Evolutionary conservation across 352 stramenopile genomes (phyloP), one percentile per base, ranked within the genome.

Genomic region (Phytophthora hibernalis): DNA sequence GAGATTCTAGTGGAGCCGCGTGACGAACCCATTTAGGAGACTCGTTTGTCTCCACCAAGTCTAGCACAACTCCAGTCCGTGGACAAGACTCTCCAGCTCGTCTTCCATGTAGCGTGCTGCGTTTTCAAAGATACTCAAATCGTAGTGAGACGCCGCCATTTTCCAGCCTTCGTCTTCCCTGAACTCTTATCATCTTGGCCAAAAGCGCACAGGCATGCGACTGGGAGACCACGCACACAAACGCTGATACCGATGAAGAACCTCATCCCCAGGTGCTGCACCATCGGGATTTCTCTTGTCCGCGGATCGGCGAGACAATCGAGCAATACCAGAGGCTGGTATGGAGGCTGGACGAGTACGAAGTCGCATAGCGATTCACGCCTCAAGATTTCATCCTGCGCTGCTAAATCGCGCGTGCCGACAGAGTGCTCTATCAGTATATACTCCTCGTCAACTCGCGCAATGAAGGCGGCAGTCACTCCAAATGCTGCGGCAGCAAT

Each of bases 1-100:
- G 90, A 95, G 61, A 81, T 98, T 47, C 77, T 98, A 44, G 90
- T 98, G 37, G 90, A 98, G 70, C 87, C 90, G 31, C 84, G 90
- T 38, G 91, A 97, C 72, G 89, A 97, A 64, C 82, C 82, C 22
- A 91, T 89, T 44, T 91, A 87, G 43, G 60, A 22, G 21, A n/a
- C 10, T 12, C 21, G 33, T 40, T 40, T 40, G 18, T 6, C 20
- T 42, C 30, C 12, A 18, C 18, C 5, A 31, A 22, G 37, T 47
- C 50, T 67, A 79, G 31, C 52, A 69, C 40, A 85, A 45, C 50
- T 74, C 45, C 58, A 90, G 50, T 7, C 73, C 77, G 54, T 82
- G 53, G 8, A 88, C 51, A 11, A 88, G 63, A 42, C 53, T 68
- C 59, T 86, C 79, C 2, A 90, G 47, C 58, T 87, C 79, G 9